Base-by-base conservation (phyloP, 2,329 filamentous ascomycete species). In the Colletotrichum echinochloae region DNA sequence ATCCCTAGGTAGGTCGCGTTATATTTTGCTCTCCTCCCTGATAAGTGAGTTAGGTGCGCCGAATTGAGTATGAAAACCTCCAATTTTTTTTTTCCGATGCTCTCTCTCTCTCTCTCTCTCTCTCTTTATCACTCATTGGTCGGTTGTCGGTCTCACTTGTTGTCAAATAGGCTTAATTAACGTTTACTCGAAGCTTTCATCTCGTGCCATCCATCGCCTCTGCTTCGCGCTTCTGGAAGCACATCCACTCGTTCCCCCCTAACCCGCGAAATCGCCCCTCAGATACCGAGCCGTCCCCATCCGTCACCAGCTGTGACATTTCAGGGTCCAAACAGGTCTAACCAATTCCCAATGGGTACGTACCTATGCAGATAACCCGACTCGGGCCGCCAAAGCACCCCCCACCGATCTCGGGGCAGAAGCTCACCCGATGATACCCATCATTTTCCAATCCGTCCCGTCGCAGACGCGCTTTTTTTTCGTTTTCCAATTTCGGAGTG, bases 361-460 rank as follows among this genome's bases (percentile, higher is more conserved):
- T n/a, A n/a, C n/a, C n/a, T n/a, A n/a, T 14, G 16, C 46, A 16
- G 59, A 61, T 51, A 41, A 35, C 16, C 20, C 44, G 8, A 9
- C 26, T 7, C 26, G 5, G 52, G 20, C 7, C 8, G 44, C 20
- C 20, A 11, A 6, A 11, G 12, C 7, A 20, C 37, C 3, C 39
- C 33, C 64, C 46, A 68, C 68, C 68, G 68, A 71, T 55, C 41
- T 63, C 68, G 68, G 68, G 57, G 63, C 68, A 64, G 64, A 37
- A 59, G 52, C 57, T 55, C 68, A 68, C 51, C 68, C 68, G 68
- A 71, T 59, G 68, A 68, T 71, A 71, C 57, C 68, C 68, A 71
- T 67, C 59, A 57, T 67, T 62, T 48, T 44, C n/a, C n/a, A 20
- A 23, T 18, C 18, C 61, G 28, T 14, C 54, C 61, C 30, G 26